phyloP scores from a whole-genome alignment of 2,329 filamentous ascomycete genomes.

The Cercospora zeina region DNA sequence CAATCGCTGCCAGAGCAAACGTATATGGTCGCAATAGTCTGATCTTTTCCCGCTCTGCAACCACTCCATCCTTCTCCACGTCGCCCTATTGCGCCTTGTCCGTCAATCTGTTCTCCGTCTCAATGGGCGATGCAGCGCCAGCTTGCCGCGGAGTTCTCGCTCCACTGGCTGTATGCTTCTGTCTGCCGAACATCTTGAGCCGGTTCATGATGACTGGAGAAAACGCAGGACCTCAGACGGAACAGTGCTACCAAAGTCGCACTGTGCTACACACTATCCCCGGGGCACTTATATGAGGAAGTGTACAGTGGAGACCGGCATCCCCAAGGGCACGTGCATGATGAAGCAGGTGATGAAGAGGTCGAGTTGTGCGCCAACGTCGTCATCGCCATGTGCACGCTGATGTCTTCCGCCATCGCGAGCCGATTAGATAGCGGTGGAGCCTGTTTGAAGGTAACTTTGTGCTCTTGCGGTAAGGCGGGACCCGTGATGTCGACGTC shows the following conservation, averaged over 20 bases:
- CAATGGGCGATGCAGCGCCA: constrained; percentile 8
- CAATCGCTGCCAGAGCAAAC: constrained; percentile 40
- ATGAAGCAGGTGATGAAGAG: neutral
- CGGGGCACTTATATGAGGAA: constrained; percentile 14
- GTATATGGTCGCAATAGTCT: constrained; percentile 35
- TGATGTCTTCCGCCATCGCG: neutral
- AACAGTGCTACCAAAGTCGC: constrained; percentile 6
- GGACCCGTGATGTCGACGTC: constrained; percentile 5
- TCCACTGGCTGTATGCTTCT: constrained; percentile 14
- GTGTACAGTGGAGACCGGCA: constrained; percentile 13
- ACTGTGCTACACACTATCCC: constrained; percentile 7
- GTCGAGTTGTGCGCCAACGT: constrained; percentile 6
- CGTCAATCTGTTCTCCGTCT: neutral
- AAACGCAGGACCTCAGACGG: neutral
- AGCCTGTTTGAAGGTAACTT: neutral
- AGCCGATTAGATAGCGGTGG: constrained; percentile 3
- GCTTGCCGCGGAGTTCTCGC: constrained; percentile 18
- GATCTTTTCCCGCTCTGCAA: constrained; percentile 31
- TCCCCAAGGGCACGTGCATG: constrained; percentile 9
- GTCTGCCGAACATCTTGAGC: constrained; percentile 4
- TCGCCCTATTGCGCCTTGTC: constrained; percentile 17
- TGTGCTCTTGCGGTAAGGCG: neutral
- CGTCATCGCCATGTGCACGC: constrained; percentile 21
- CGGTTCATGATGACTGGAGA: neutral
- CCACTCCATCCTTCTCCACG: constrained; percentile 29